A percentile compares a stretch with the other conserved stretches of the same genome.
phyloP scores from a whole-genome alignment of 176 grass and related monocot species.

The Triticum urartu region DNA sequence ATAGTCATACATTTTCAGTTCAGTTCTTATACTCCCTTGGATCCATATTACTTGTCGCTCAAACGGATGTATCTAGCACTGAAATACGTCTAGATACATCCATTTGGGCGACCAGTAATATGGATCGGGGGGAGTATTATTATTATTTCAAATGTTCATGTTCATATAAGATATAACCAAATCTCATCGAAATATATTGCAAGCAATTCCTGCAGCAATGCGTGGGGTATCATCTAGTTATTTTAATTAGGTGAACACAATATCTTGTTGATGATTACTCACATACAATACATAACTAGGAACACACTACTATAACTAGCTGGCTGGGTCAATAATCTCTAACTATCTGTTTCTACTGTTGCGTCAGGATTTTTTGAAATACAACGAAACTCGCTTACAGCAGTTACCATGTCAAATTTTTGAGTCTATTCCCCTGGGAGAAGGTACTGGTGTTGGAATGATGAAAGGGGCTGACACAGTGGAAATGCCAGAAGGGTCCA shows the following conservation, averaged over 20 bases:
- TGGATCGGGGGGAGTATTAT: neutral
- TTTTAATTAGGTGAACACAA: neutral
- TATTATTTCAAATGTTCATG: neutral
- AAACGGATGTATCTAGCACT: too few species aligned
- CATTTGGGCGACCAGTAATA: too few species aligned
- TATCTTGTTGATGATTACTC: neutral
- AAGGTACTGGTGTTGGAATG: slow-evolving; percentile 86
- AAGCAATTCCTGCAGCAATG: neutral
- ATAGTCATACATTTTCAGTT: neutral
- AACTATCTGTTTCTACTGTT: slow-evolving; percentile 5
- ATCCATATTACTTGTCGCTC: too few species aligned
- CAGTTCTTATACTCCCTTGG: neutral
- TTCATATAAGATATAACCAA: neutral
- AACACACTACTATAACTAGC: neutral
- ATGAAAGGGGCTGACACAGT: slow-evolving; percentile 83
- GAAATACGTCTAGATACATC: too few species aligned
- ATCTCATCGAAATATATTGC: neutral
- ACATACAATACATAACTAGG: neutral
- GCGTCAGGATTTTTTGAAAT: slow-evolving; percentile 89
- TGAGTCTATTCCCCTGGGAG: slow-evolving; percentile 85
- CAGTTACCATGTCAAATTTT: slow-evolving; percentile 78
- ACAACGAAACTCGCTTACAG: slow-evolving; percentile 69
- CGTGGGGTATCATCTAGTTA: neutral
- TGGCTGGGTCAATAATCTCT: neutral
- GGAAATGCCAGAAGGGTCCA: slow-evolving; percentile 94